Evolutionary conservation across 1,284 basidiomycete species (phyloP).

Genomic region (Puccinia horiana): DNA sequence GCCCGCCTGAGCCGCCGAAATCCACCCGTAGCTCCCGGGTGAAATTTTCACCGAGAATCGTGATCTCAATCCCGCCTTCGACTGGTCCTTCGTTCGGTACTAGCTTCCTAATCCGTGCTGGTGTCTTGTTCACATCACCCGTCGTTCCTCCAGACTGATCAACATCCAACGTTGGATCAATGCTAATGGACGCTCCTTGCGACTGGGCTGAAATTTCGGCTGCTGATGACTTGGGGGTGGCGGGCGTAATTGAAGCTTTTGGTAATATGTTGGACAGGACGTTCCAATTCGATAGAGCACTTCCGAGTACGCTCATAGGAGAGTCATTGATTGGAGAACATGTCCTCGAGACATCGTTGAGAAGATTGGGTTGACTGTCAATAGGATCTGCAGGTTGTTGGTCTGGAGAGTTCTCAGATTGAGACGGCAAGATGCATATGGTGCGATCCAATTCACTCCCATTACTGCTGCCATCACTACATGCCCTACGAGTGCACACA

Average conservation of each 20-base stretch:
- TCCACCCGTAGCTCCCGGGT: constrained; percentile 67
- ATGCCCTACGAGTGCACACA: constrained; percentile 11
- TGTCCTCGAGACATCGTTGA: neutral
- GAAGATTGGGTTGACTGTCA: neutral
- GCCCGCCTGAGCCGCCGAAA: constrained; percentile 76
- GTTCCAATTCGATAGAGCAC: constrained; percentile 51
- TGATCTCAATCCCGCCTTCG: constrained; percentile 86
- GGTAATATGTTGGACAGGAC: constrained; percentile 20
- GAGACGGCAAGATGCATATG: constrained; percentile 13
- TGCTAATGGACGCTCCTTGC: constrained; percentile 36
- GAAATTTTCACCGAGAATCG: constrained; percentile 87
- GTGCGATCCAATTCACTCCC: constrained; percentile 15
- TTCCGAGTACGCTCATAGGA: constrained; percentile 58
- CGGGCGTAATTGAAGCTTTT: constrained; percentile 50
- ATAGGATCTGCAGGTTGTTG: neutral
- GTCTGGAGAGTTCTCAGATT: constrained; percentile 19
- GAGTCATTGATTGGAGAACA: constrained; percentile 50
- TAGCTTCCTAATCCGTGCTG: constrained; percentile 63
- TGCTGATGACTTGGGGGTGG: constrained; percentile 51
- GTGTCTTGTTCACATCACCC: constrained; percentile 51
- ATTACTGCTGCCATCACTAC: constrained; percentile 28
- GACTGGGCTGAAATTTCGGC: constrained; percentile 43
- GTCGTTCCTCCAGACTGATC: constrained; percentile 50
- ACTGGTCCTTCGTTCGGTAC: constrained; percentile 85
- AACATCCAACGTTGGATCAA: constrained; percentile 36